Conservation (phyloP, 768 basidiomycete species). For the Boletus huronensis region DNA sequence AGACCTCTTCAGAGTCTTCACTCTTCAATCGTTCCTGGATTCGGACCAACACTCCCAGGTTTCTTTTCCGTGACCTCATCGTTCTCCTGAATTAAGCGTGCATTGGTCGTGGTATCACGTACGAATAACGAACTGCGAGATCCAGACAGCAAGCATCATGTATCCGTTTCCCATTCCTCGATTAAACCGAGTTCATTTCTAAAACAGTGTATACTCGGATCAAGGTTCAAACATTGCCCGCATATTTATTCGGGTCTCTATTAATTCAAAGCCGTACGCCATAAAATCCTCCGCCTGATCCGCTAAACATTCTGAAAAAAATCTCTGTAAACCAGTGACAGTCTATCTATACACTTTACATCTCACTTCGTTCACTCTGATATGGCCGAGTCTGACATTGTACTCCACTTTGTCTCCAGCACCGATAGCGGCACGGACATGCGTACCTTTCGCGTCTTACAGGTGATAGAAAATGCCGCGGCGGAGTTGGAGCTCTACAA, state of each 20-base stretch:
- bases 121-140: constrained; percentile 19
- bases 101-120: constrained; percentile 24
- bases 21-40: background rate
- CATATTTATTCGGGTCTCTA: constrained; percentile 14
- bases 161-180: constrained; percentile 15
- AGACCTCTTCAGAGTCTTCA: background rate
- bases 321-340: background rate
- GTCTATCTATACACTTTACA: background rate
- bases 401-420: constrained; percentile 38
- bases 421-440: constrained; percentile 33
- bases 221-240: constrained; percentile 10
- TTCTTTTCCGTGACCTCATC: constrained; percentile 19
- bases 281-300: background rate
- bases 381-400: constrained; percentile 36
- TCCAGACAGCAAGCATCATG: constrained; percentile 5
- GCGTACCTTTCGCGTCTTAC: constrained; percentile 43
- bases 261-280: constrained; percentile 7
- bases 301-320: background rate
- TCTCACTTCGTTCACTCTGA: background rate
- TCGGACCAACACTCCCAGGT: constrained; percentile 1
- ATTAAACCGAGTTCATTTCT: constrained; percentile 12
- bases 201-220: constrained; percentile 23
- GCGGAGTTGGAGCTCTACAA: constrained; percentile 42
- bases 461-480: constrained; percentile 28
- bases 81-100: constrained; percentile 24